Base-by-base conservation (phyloP, 1,139 yeast species). In the Debaryomyces coudertii region DNA sequence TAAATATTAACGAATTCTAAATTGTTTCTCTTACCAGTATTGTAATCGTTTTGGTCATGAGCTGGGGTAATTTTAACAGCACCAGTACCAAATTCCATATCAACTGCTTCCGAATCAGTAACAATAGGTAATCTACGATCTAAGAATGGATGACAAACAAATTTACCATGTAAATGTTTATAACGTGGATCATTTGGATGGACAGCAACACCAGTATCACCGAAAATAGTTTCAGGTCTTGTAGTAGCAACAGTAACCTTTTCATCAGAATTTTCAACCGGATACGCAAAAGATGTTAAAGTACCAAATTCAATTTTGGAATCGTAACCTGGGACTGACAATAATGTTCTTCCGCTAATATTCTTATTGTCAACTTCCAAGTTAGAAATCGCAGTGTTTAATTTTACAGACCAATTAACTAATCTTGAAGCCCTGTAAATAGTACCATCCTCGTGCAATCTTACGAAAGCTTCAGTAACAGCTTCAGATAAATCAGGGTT, bases 51-150 rank as follows among this genome's bases (percentile, higher is more conserved):
- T 61, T 87, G 89, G 71, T 93, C 99, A 69, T 93, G 99, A 45
- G 96, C 97, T 49, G 99, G 99, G 18, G 99, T 93, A 64, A 93
- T 93, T 73, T 93, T 93, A 54, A 93, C 99, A 37, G 99, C 99
- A 85, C 99, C 99, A 55, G 99, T 93, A 79, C 99, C 99, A 58
- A 93, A 93, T 69, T 89, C 96, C 98, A 93, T 93, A 68, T 93
- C 99, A 53, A 93, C 99, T 34, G 98, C 95, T 70, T 90, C 96
- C 33, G 85, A 66, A 66, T 93, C 99, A 47, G 92, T 81, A 51
- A 93, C 76, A 63, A 93, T 90, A 54, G 99, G 99, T 47, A 93
- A 71, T 62, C 82, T 78, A 66, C 92, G 86, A 63, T 87, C 89
- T 58, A 90, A 73, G 71, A 93, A 88, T 51, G 99, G 99, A 71